Conservation (phyloP, 2,329 filamentous ascomycete genomes). For the Sporothrix mexicana region DNA sequence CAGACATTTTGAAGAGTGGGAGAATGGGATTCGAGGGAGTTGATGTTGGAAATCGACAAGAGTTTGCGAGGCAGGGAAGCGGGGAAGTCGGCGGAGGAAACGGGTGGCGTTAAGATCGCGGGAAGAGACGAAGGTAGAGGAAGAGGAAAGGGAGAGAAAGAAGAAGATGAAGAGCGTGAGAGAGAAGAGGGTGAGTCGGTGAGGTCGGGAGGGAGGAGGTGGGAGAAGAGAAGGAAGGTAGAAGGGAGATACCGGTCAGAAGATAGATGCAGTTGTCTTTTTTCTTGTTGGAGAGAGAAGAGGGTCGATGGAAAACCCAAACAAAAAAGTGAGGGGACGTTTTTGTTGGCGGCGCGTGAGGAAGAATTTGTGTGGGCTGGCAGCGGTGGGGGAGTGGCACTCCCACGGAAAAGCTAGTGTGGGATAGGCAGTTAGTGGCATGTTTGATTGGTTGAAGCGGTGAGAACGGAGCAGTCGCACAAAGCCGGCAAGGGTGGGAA, state of each 20-base stretch:
- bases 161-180: constrained; percentile 40
- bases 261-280: constrained; percentile 12
- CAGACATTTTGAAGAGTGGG: constrained; percentile 58
- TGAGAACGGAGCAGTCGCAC: constrained; percentile 31
- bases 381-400: constrained; percentile 30
- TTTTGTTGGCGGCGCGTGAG: constrained; percentile 34
- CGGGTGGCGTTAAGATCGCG: neutral
- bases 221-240: constrained; percentile 3
- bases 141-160: constrained; percentile 32
- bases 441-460: constrained; percentile 33
- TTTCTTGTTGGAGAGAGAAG: constrained; percentile 22
- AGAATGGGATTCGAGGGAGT: constrained; percentile 26
- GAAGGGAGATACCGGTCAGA: constrained; percentile 20
- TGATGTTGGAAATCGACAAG: constrained; percentile 33
- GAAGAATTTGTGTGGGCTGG: constrained; percentile 35
- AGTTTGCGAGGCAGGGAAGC: constrained; percentile 14
- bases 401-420: constrained; percentile 32
- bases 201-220: constrained; percentile 23
- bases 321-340: constrained; percentile 34
- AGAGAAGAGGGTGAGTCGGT: constrained; percentile 36
- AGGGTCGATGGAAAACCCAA: constrained; percentile 31
- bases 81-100: constrained; percentile 20
- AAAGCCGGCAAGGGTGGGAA: constrained; percentile 26
- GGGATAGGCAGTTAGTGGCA: constrained; percentile 31
- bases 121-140: constrained; percentile 26